Evolutionary conservation across 768 basidiomycete species (phyloP).

Genomic region (Kwoniella shandongensis): DNA sequence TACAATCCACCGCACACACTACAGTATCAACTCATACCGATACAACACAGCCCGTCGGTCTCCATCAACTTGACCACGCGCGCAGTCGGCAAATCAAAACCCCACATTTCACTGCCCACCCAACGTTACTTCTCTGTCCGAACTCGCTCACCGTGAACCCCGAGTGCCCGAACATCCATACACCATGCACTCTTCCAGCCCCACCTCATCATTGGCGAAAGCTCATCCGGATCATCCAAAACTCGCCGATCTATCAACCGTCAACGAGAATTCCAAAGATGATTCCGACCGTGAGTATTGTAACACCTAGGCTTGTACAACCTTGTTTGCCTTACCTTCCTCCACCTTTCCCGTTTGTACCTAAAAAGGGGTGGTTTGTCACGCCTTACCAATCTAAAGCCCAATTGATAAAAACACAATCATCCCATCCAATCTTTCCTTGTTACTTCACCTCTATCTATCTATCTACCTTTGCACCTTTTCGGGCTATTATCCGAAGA

Average conservation of each 20-base stretch:
- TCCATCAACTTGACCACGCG: no score
- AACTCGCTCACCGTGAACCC: background rate
- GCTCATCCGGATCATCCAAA: constrained; percentile 44
- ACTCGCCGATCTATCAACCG: constrained; percentile 32
- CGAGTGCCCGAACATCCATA: background rate
- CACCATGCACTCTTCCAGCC: background rate
- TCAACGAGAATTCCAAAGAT: constrained; percentile 3
- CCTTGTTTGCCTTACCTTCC: constrained; percentile 2
- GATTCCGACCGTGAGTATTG: constrained; percentile 16
- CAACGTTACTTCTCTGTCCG: background rate
- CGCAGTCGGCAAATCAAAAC: no score
- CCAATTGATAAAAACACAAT: background rate
- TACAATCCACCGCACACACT: no score
- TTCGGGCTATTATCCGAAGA: background rate
- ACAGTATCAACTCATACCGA: no score
- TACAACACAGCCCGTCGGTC: no score
- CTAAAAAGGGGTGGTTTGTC: background rate
- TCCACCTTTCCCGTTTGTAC: background rate
- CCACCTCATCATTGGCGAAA: constrained; percentile 20
- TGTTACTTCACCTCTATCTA: background rate
- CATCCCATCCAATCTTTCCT: background rate
- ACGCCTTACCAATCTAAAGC: background rate
- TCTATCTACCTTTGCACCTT: background rate
- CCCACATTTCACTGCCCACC: background rate
- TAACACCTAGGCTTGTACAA: background rate